Conservation (phyloP, 2,329 filamentous ascomycete species). For the Colletotrichum viniferum region DNA sequence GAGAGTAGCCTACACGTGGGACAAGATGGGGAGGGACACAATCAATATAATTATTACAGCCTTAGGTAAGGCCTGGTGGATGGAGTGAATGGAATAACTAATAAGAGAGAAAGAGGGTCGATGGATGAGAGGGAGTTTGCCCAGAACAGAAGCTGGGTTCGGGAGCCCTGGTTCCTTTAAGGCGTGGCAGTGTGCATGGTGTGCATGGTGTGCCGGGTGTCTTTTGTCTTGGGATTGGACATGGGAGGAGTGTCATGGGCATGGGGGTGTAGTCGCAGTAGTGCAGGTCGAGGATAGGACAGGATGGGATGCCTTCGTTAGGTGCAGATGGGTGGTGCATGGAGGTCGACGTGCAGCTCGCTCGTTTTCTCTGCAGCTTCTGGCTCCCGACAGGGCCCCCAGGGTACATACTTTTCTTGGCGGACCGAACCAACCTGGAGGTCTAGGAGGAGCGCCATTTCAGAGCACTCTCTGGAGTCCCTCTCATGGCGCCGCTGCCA, state of each 20-base stretch:
- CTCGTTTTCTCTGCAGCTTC: conserved; percentile 12
- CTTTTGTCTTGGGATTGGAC: conserved; percentile 3
- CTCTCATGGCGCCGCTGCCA: neutral
- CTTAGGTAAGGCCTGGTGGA: neutral
- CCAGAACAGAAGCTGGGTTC: conserved; percentile 13
- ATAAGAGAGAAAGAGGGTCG: neutral
- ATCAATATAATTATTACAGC: conserved; percentile 1
- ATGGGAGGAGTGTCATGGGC: conserved; percentile 3
- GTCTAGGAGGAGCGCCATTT: neutral
- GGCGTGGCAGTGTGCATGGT: conserved; percentile 7
- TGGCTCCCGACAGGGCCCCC: neutral
- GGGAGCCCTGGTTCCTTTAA: conserved; percentile 21
- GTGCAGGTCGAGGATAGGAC: neutral
- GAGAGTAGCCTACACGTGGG: neutral
- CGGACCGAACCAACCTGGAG: neutral
- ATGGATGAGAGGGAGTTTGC: neutral
- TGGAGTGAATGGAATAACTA: neutral
- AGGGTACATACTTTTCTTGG: neutral
- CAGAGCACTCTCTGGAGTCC: neutral
- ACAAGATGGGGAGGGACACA: neutral
- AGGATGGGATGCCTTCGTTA: conserved; percentile 1
- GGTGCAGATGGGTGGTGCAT: conserved; percentile 3
- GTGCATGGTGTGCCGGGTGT: neutral
- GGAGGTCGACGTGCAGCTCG: conserved; percentile 5
- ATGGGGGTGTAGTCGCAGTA: neutral